Evolutionary conservation across 306 rosid genomes (phyloP), one percentile per base, ranked within the genome.

Genomic region (Quercus bicolor): DNA sequence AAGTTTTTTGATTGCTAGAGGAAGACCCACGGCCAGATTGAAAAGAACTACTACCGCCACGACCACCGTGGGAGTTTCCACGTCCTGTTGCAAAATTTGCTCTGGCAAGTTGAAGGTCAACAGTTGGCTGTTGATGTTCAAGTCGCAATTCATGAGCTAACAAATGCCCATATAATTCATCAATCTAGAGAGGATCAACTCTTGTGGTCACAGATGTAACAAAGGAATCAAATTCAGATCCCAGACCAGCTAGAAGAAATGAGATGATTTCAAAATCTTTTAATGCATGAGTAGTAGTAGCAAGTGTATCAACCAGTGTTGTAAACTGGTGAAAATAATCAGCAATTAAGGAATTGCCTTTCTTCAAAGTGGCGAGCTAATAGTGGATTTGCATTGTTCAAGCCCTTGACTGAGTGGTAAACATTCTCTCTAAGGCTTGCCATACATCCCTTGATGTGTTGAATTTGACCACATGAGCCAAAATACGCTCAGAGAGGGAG

Each of bases 31-130:
- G 34, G 5, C 34, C 1, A 0, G 1, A 4, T 31, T 4, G 6
- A 31, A 31, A 4, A 4, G 34, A 31, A 1, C 0, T 4, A 0
- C 34, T 1, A 0, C 1, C 6, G 0, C 34, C 34, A 31, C 34
- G 6, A 31, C 60, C 60, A 55, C 24, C 2, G 6, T 11, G 5
- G 5, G 60, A 55, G 24, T 3, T 5, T 16, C 4, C 2, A 19
- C 3, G 7, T 19, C 3, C 3, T 28, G 3, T 28, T 9, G 7
- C 5, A 16, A 55, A 8, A 55, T 1, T 16, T 19, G 3, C 2
- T 5, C 24, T 1, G 1, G n/a, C 9, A 6, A 55, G 9, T 16
- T 4, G 21, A 2, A 3, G 24, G 20, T 55, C 60, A 5, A 55
- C 18, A 31, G 34, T 2, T 2, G 60, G 6, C 3, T 55, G 1